Percentiles rank a stretch among this genome's conserved stretches.
phyloP scores from a whole-genome alignment of 768 basidiomycete genomes.

The Phylloporus rhodoxanthus region DNA sequence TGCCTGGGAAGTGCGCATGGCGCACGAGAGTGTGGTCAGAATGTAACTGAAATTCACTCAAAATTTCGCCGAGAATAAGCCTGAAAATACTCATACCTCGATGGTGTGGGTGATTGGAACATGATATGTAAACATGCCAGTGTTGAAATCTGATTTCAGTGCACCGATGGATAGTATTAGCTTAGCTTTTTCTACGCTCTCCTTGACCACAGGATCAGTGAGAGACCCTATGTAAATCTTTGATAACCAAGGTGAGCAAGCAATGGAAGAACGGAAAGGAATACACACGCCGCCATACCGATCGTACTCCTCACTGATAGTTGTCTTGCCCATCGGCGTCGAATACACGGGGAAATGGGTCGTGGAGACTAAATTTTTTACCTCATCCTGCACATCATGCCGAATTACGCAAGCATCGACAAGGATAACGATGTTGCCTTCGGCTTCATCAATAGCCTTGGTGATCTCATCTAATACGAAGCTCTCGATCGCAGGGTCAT shows the following conservation, averaged over 20 bases:
- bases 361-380: slow-evolving; percentile 52
- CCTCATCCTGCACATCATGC: slow-evolving; percentile 59
- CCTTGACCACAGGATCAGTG: slow-evolving; percentile 58
- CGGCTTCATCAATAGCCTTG: slow-evolving; percentile 54
- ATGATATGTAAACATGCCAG: slow-evolving; percentile 78
- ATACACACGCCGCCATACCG: slow-evolving; percentile 74
- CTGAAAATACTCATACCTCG: slow-evolving; percentile 42
- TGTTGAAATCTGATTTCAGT: slow-evolving; percentile 79
- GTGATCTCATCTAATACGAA: slow-evolving; percentile 72
- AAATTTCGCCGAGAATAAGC: background rate
- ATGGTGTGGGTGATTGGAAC: slow-evolving; percentile 54
- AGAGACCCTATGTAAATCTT: slow-evolving; percentile 76
- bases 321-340: slow-evolving; percentile 78
- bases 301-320: slow-evolving; percentile 60
- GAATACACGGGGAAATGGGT: slow-evolving; percentile 72
- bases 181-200: slow-evolving; percentile 68
- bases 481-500: slow-evolving; percentile 53
- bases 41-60: slow-evolving; percentile 50
- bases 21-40: slow-evolving; percentile 65
- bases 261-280: background rate
- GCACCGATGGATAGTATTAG: slow-evolving; percentile 69
- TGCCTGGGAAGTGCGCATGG: slow-evolving; percentile 54
- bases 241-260: background rate
- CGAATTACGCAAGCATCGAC: slow-evolving; percentile 78
- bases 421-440: slow-evolving; percentile 61